Evolutionary conservation across 75 land plant species (phyloP), one percentile per base, ranked within the genome.

Genomic region (Isoetes taiwanensis): DNA sequence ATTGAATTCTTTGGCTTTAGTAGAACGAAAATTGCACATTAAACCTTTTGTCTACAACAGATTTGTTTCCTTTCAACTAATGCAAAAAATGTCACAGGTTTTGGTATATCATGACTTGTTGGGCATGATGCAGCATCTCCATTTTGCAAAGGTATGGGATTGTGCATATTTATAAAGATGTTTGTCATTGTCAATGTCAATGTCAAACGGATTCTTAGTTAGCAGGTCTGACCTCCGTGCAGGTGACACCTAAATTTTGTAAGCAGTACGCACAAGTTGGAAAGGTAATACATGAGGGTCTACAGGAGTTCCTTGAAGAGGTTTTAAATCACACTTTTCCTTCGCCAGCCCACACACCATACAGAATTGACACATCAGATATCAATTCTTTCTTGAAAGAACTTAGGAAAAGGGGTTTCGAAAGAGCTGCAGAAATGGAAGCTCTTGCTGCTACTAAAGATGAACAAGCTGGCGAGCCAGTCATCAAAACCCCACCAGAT

Each of bases 191-290:
- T n/a, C n/a, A n/a, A n/a, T n/a, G n/a, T n/a, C n/a, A n/a, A n/a
- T n/a, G n/a, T n/a, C n/a, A n/a, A n/a, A n/a, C n/a, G n/a, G n/a
- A n/a, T n/a, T n/a, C n/a, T n/a, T n/a, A n/a, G n/a, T n/a, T n/a
- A n/a, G n/a, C n/a, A n/a, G n/a, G n/a, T n/a, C n/a, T n/a, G n/a
- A n/a, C n/a, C n/a, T n/a, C n/a, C 58, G 58, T 60, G 8, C 73
- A 86, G 97, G 85, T 91, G 16, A 91, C 95, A 1, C 97, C 97
- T 11, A 91, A 87, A 62, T 91, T 91, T 65, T 91, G 94, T 56
- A 91, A 91, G 65, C 81, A 73, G 65, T 91, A 67, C 73, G 89
- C 74, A 0, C 69, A 72, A 11, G 74, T 87, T 8, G 97, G 95
- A 28, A 79, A 59, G 17, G 76, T 64, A 27, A 79, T 91, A 32